phyloP scores from a whole-genome alignment of 768 basidiomycete genomes.

The Leccinum arenicola region DNA sequence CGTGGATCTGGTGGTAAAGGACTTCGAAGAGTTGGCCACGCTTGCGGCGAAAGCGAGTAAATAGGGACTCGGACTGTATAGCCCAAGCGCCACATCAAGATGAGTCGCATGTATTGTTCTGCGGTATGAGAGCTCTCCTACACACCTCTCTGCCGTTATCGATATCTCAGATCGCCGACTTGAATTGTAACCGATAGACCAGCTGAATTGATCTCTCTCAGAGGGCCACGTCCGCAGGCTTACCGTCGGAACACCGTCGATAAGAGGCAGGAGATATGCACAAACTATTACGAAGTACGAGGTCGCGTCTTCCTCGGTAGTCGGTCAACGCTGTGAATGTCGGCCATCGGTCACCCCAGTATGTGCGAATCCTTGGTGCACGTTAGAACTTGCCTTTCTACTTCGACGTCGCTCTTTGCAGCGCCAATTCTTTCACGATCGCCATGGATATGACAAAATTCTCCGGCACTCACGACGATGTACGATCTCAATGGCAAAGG shows the following conservation, averaged over 20 bases:
- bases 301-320: no score
- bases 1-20: constrained; percentile 54
- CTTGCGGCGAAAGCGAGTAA: constrained; percentile 17
- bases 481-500: neutral
- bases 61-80: neutral
- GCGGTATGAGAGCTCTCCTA: neutral
- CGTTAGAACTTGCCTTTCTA: no score
- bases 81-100: neutral
- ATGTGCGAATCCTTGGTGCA: neutral
- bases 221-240: no score
- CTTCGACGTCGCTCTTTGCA: no score
- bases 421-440: neutral
- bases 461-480: neutral
- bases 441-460: no score
- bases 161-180: neutral
- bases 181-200: no score
- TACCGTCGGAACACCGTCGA: no score
- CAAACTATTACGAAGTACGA: no score
- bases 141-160: neutral
- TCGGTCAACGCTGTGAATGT: no score
- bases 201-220: no score
- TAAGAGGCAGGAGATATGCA: no score
- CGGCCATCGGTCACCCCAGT: neutral
- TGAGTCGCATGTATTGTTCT: neutral
- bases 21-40: constrained; percentile 48